phyloP scores from a whole-genome alignment of 345 rosid species.

The Theobroma cacao region DNA sequence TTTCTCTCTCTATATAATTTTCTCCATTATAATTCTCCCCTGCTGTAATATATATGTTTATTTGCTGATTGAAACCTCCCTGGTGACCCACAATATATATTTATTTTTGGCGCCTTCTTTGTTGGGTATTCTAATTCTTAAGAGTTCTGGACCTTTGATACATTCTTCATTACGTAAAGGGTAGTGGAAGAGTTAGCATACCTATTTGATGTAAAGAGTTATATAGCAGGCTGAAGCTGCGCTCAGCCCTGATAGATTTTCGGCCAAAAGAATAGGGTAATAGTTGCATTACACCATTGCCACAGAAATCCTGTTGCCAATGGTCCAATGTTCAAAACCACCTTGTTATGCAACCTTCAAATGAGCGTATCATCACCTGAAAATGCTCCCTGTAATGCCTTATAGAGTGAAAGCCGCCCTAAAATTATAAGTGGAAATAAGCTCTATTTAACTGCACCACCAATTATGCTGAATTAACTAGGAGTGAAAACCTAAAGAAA shows the following conservation, averaged over 20 bases:
- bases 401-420: background rate
- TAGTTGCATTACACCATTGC: background rate
- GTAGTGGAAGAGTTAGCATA: background rate
- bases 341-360: background rate
- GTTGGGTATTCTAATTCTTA: background rate
- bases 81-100: background rate
- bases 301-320: background rate
- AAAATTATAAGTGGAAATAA: background rate
- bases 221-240: background rate
- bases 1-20: slow-evolving; percentile 14
- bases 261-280: background rate
- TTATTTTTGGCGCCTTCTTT: background rate
- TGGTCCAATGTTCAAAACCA: background rate
- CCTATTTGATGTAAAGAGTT: background rate
- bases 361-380: background rate
- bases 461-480: background rate
- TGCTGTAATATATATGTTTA: background rate
- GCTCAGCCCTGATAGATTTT: background rate
- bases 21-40: background rate
- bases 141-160: background rate
- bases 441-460: background rate
- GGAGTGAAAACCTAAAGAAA: background rate
- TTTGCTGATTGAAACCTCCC: background rate
- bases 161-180: background rate
- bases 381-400: slow-evolving; percentile 1